A percentile compares a stretch with the other conserved stretches of the same genome.
Evolutionary conservation across 345 rosid genomes (phyloP).

Genomic region (Acer saccharum): DNA sequence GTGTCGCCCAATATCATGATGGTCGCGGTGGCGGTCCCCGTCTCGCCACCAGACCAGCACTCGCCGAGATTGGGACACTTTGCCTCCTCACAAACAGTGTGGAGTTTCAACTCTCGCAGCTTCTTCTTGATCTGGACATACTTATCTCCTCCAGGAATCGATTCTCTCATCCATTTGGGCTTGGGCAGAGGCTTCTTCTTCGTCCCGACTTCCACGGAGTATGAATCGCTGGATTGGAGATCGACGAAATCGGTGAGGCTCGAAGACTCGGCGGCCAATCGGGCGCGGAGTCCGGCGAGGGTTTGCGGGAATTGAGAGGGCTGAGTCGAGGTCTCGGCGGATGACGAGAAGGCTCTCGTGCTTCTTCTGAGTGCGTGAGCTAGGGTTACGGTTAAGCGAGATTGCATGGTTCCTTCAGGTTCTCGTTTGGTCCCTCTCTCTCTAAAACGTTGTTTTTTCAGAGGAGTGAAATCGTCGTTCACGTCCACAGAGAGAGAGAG

Average conservation of each 20-base stretch:
- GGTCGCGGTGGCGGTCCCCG: conserved; percentile 96
- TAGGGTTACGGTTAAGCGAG: conserved; percentile 32
- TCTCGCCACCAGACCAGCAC: conserved; percentile 99
- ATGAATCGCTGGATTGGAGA: conserved; percentile 43
- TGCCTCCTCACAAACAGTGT: conserved; percentile 98
- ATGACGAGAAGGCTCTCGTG: conserved; percentile 31
- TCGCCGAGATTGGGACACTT: conserved; percentile 93
- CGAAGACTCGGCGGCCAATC: conserved; percentile 76
- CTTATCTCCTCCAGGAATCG: conserved; percentile 90
- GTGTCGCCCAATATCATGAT: conserved; percentile 98
- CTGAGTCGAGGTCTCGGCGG: conserved; percentile 38
- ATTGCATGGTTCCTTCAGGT: conserved; percentile 24
- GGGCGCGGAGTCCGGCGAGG: conserved; percentile 79
- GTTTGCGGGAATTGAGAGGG: conserved; percentile 50
- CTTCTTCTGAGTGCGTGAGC: conserved; percentile 35
- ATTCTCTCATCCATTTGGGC: conserved; percentile 98
- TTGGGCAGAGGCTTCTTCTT: conserved; percentile 95
- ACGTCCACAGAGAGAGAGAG: not conserved
- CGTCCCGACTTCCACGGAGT: conserved; percentile 94
- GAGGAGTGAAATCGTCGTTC: not conserved
- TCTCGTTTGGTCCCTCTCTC: conserved; percentile 2
- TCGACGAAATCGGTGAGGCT: conserved; percentile 61
- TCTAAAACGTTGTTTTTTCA: not conserved
- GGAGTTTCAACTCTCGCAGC: conserved; percentile 86
- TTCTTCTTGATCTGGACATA: conserved; percentile 98